These are phyloP conservation scores for Saccharomyces eubayanus DNA, from an alignment of 805 yeast species.

Conservation along the genomic window DNA sequence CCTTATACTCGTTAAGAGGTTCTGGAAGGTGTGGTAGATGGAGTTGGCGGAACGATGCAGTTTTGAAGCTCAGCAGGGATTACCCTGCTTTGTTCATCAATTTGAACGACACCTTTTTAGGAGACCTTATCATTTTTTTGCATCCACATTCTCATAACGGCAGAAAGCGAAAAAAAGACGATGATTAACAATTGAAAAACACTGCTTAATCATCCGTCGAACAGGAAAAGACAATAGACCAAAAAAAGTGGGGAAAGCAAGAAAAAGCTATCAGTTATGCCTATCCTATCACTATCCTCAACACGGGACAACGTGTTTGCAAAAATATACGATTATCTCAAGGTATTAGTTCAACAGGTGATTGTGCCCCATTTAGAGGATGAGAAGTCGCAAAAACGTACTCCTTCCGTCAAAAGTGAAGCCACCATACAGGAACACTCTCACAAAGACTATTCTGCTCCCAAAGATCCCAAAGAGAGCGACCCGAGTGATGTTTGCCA, in stretches of 20 bases:
- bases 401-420: not conserved
- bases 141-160: not conserved
- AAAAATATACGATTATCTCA: not conserved
- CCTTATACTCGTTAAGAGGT: too few species aligned
- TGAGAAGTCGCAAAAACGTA: not conserved
- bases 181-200: not conserved
- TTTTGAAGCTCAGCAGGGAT: not conserved
- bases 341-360: not conserved
- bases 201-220: not conserved
- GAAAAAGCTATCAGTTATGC: not conserved
- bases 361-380: not conserved
- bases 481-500: not conserved
- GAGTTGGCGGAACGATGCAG: too few species aligned
- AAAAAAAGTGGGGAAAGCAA: not conserved
- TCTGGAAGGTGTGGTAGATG: too few species aligned
- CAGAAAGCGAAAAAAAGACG: not conserved
- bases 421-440: not conserved
- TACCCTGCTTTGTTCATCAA: not conserved
- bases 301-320: not conserved
- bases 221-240: not conserved
- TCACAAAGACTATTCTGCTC: not conserved
- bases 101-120: not conserved
- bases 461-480: not conserved
- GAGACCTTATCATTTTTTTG: not conserved
- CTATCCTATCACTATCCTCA: not conserved